These are phyloP conservation scores for Candida cerambycidarum DNA, from an alignment of 805 yeast species.

Conservation along the genomic window DNA sequence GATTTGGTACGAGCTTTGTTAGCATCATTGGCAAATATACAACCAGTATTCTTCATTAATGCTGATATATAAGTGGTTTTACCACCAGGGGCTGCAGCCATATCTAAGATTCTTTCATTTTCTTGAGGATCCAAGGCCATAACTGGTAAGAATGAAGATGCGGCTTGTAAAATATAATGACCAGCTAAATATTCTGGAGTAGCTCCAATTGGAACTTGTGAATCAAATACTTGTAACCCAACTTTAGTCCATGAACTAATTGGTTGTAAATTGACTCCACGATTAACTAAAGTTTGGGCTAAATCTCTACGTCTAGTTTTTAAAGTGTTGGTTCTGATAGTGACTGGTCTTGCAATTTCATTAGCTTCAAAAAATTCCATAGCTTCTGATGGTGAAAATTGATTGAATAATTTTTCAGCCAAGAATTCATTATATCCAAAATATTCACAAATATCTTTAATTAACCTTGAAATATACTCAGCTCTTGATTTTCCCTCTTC, in stretches of 20 bases:
- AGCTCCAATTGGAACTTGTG: conserved; percentile 99
- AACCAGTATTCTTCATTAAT: conserved; percentile 96
- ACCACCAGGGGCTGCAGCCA: conserved; percentile 99
- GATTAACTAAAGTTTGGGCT: conserved; percentile 90
- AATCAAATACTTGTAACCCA: conserved; percentile 94
- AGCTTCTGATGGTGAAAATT: conserved; percentile 94
- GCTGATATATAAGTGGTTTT: conserved; percentile 94
- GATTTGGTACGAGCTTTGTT: conserved; percentile 96
- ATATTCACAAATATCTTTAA: conserved; percentile 86
- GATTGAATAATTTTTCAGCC: conserved; percentile 89
- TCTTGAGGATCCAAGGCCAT: conserved; percentile 98
- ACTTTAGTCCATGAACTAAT: conserved; percentile 98
- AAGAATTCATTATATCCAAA: conserved; percentile 90
- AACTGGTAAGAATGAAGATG: conserved; percentile 95
- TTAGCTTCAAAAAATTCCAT: conserved; percentile 98
- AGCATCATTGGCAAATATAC: conserved; percentile 95
- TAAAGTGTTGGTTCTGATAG: conserved; percentile 96
- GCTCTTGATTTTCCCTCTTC: conserved; percentile 86
- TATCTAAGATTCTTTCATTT: conserved; percentile 90
- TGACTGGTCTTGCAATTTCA: conserved; percentile 93
- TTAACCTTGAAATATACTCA: conserved; percentile 74
- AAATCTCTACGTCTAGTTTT: conserved; percentile 93
- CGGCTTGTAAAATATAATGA: conserved; percentile 96
- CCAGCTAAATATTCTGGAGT: conserved; percentile 99
- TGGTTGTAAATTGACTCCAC: conserved; percentile 97